A percentile compares a stretch with the other conserved stretches of the same genome.
These are phyloP conservation scores for Alliaria petiolata DNA, from an alignment of 345 rosid species.

Conservation along the genomic window DNA sequence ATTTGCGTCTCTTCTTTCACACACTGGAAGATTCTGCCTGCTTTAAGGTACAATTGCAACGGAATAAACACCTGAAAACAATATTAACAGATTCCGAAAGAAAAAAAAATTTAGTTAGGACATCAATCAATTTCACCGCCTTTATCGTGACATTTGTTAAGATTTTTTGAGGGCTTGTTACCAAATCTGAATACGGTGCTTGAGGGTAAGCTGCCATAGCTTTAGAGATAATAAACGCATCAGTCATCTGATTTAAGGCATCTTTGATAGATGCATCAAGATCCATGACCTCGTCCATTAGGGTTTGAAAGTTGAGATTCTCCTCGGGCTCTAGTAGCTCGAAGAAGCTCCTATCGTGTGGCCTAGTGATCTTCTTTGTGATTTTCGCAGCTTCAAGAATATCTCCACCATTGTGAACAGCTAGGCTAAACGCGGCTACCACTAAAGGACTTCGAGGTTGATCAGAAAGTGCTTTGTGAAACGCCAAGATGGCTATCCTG, in stretches of 20 bases:
- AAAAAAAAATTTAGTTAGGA: background rate
- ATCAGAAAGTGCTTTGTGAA: constrained; percentile 69
- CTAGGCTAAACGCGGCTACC: constrained; percentile 75
- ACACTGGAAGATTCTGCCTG: constrained; percentile 53
- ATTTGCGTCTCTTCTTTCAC: constrained; percentile 38
- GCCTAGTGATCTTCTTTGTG: constrained; percentile 47
- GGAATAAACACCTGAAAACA: constrained; percentile 65
- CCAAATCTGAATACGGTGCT: constrained; percentile 86
- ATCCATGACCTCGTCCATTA: constrained; percentile 55
- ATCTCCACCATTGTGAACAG: constrained; percentile 78
- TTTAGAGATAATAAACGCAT: constrained; percentile 57
- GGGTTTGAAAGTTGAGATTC: constrained; percentile 25
- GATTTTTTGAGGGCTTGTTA: constrained; percentile 6
- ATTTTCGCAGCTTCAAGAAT: constrained; percentile 61
- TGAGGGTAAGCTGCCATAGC: constrained; percentile 58
- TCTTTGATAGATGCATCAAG: constrained; percentile 53
- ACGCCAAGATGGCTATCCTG: constrained; percentile 82
- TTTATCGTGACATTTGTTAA: background rate
- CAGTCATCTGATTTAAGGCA: constrained; percentile 54
- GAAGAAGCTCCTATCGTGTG: constrained; percentile 42
- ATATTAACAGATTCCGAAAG: background rate
- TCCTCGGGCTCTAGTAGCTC: constrained; percentile 46
- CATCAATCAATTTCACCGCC: background rate
- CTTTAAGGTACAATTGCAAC: constrained; percentile 42
- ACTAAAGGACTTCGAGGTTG: constrained; percentile 72